phyloP scores from a whole-genome alignment of 2,329 filamentous ascomycete genomes.

The Fusarium citri region DNA sequence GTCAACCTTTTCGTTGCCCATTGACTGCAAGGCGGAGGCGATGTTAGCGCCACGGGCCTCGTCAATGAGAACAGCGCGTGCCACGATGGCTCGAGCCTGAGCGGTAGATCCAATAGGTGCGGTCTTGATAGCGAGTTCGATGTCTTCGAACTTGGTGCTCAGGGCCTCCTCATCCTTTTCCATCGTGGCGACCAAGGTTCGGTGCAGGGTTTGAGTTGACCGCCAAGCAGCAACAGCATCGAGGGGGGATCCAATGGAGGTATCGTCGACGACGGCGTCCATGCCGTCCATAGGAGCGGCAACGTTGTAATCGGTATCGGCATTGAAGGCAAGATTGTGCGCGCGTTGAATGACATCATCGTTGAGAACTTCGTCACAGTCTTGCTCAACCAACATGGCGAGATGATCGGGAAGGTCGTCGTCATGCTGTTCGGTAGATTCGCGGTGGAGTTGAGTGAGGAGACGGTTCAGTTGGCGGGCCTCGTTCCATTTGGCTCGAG shows the following conservation, averaged over 20 bases:
- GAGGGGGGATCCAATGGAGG: slow-evolving; percentile 84
- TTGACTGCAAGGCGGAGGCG: slow-evolving; percentile 64
- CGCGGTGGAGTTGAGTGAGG: slow-evolving; percentile 56
- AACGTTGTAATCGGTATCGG: slow-evolving; percentile 75
- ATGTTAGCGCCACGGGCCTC: slow-evolving; percentile 68
- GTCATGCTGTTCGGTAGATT: slow-evolving; percentile 60
- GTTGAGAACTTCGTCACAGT: slow-evolving; percentile 85
- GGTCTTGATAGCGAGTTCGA: slow-evolving; percentile 76
- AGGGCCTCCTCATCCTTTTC: slow-evolving; percentile 57
- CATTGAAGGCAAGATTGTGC: slow-evolving; percentile 91
- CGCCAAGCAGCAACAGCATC: slow-evolving; percentile 94
- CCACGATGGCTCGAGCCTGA: slow-evolving; percentile 69
- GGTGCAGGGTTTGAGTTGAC: slow-evolving; percentile 79
- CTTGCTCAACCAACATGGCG: slow-evolving; percentile 77
- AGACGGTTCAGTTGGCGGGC: slow-evolving; percentile 74
- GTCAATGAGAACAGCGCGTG: slow-evolving; percentile 67
- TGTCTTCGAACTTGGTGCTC: slow-evolving; percentile 53
- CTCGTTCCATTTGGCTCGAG: slow-evolving; percentile 82
- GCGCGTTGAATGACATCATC: slow-evolving; percentile 83
- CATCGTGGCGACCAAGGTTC: slow-evolving; percentile 73
- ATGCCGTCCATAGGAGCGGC: slow-evolving; percentile 75
- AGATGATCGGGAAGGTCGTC: slow-evolving; percentile 79
- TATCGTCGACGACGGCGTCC: slow-evolving; percentile 86
- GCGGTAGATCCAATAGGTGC: slow-evolving; percentile 84
- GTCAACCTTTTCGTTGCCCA: slow-evolving; percentile 51